Evolutionary conservation across 305 asterid genomes (phyloP).

Genomic region (Fraxinus sp.): DNA sequence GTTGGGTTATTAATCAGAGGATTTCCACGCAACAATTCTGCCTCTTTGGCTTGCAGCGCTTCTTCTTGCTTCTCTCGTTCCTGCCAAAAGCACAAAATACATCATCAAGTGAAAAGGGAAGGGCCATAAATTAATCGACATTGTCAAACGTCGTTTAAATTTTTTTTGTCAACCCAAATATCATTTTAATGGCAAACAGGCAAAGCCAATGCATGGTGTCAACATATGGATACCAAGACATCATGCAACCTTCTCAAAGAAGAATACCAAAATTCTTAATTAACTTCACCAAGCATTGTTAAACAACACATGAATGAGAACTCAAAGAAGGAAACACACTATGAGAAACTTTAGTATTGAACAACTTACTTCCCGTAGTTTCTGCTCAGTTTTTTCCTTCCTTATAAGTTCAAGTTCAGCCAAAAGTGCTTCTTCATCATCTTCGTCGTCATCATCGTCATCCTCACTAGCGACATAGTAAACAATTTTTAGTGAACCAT

Average conservation of each 20-base stretch:
- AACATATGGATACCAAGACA: neutral
- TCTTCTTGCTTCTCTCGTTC: conserved; percentile 69
- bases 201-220: neutral
- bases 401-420: conserved; percentile 88
- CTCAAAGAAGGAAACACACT: neutral
- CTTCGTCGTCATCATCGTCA: conserved; percentile 77
- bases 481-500: neutral
- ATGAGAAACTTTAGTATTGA: neutral
- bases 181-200: neutral
- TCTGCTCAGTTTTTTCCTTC: conserved; percentile 88
- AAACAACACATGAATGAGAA: neutral
- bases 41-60: conserved; percentile 83
- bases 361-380: conserved; percentile 63
- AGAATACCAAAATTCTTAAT: neutral
- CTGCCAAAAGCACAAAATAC: conserved; percentile 37
- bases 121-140: neutral
- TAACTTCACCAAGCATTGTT: neutral
- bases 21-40: conserved; percentile 75
- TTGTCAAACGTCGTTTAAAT: neutral
- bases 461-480: conserved; percentile 41
- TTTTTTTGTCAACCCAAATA: neutral
- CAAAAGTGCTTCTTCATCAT: conserved; percentile 90
- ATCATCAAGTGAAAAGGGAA: conserved; percentile 4
- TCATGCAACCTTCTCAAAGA: neutral
- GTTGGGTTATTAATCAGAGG: conserved; percentile 77